Conservation (phyloP, 371 early-diverging fungal species). For the Lichtheimia hyalospora region DNA sequence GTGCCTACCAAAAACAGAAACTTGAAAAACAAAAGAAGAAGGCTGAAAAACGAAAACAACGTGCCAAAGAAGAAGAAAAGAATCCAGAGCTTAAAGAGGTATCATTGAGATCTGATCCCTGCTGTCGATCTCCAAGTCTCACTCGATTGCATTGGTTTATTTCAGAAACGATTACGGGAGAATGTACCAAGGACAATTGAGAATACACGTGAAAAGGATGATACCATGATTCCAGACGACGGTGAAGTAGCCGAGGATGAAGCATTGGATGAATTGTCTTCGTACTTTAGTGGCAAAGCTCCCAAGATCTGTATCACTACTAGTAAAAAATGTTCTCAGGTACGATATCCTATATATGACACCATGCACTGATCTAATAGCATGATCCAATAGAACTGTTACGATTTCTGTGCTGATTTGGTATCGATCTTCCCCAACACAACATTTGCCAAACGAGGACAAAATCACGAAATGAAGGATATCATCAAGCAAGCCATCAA, state of each 20-base stretch:
- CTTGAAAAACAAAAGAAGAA: constrained; percentile 76
- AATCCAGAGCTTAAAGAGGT: constrained; percentile 89
- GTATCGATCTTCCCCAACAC: constrained; percentile 90
- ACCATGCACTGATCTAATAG: neutral
- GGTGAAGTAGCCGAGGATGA: constrained; percentile 88
- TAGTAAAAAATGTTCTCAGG: constrained; percentile 64
- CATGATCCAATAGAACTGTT: constrained; percentile 40
- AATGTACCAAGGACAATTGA: constrained; percentile 95
- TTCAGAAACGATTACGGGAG: constrained; percentile 78
- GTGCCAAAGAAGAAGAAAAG: constrained; percentile 79
- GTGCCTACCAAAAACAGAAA: constrained; percentile 73
- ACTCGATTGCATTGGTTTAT: neutral
- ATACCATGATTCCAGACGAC: constrained; percentile 84
- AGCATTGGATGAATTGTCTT: constrained; percentile 90
- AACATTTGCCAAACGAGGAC: constrained; percentile 85
- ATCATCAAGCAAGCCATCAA: constrained; percentile 89
- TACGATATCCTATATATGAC: neutral
- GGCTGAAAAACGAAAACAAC: constrained; percentile 65
- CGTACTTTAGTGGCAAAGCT: constrained; percentile 82
- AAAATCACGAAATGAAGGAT: constrained; percentile 85
- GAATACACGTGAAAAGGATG: constrained; percentile 90
- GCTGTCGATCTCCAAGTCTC: neutral
- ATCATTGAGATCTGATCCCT: neutral
- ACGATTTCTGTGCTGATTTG: constrained; percentile 90
- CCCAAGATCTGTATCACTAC: constrained; percentile 98